Percentiles rank a stretch among this genome's conserved stretches.
Conservation (phyloP, 257 asterid species). For the Capsicum rhomboideum region DNA sequence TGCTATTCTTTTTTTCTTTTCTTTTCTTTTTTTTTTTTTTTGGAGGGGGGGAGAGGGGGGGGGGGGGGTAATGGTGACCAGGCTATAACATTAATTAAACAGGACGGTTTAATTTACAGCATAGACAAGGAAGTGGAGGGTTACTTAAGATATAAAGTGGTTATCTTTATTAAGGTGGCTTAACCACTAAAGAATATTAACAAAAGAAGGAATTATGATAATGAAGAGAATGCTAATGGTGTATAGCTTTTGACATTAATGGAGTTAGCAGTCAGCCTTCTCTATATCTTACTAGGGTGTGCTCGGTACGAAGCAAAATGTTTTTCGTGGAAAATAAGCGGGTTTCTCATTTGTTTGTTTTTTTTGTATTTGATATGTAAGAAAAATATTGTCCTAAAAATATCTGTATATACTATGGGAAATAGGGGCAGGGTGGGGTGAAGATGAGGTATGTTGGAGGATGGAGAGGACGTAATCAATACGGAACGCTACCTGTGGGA, state of each 20-base stretch:
- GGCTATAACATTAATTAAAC: not conserved
- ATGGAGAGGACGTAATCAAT: too few relatives aligned
- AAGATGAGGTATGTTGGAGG: too few relatives aligned
- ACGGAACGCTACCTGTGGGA: too few relatives aligned
- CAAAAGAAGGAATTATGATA: not conserved
- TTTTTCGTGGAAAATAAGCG: too few relatives aligned
- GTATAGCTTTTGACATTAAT: not conserved
- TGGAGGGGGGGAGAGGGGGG: too few relatives aligned
- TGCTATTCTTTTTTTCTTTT: not conserved
- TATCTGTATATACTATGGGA: too few relatives aligned
- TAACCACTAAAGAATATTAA: slow-evolving; percentile 17
- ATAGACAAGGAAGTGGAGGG: not conserved
- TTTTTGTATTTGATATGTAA: too few relatives aligned
- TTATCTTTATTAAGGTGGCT: slow-evolving; percentile 17
- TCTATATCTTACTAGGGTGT: slow-evolving; percentile 10
- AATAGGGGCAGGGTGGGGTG: too few relatives aligned
- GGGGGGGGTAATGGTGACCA: not conserved
- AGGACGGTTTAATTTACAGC: not conserved
- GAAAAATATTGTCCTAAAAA: too few relatives aligned
- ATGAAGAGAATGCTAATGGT: not conserved
- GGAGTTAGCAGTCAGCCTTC: slow-evolving; percentile 29
- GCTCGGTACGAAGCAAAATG: too few relatives aligned
- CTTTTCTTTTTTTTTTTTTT: too few relatives aligned
- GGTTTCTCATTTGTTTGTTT: too few relatives aligned
- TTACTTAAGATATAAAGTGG: slow-evolving; percentile 15